A percentile compares a stretch with the other conserved stretches of the same genome.
These are phyloP conservation scores for Termitomyces bulborhizus DNA, from an alignment of 768 basidiomycete species.

Conservation along the genomic window DNA sequence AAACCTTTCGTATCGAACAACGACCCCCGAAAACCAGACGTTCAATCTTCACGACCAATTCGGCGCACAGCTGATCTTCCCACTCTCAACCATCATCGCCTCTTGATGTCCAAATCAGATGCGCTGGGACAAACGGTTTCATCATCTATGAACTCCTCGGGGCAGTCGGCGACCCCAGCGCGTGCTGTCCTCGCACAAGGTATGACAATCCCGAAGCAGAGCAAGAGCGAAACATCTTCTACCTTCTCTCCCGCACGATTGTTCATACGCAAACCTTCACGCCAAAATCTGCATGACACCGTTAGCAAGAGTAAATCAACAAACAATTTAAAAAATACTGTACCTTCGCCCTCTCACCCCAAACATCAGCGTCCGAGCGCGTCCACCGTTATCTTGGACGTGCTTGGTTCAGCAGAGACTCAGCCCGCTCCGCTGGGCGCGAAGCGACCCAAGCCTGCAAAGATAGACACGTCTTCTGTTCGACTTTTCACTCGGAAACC, in stretches of 20 bases:
- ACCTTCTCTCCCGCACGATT: slow-evolving; percentile 2
- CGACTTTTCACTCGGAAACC: slow-evolving; percentile 8
- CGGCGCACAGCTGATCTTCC: background rate
- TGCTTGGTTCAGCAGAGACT: background rate
- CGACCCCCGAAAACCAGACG: background rate
- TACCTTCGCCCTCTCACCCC: background rate
- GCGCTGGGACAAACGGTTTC: background rate
- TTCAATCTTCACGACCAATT: background rate
- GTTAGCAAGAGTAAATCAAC: background rate
- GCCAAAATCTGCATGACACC: slow-evolving; percentile 1
- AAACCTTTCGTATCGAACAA: background rate
- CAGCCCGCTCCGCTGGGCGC: background rate
- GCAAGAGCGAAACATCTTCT: background rate
- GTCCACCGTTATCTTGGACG: slow-evolving; percentile 1
- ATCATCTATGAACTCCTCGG: background rate
- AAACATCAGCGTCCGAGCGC: slow-evolving; percentile 2
- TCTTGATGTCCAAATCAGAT: background rate
- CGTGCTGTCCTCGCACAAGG: background rate
- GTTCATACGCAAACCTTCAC: slow-evolving; percentile 9
- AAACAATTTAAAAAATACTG: background rate
- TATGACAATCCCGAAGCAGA: background rate
- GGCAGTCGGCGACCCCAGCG: background rate
- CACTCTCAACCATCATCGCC: background rate
- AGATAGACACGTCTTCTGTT: slow-evolving; percentile 4
- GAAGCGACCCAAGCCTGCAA: slow-evolving; percentile 2